Evolutionary conservation across 2,329 filamentous ascomycete species (phyloP).

Genomic region (Colletotrichum gigasporum): DNA sequence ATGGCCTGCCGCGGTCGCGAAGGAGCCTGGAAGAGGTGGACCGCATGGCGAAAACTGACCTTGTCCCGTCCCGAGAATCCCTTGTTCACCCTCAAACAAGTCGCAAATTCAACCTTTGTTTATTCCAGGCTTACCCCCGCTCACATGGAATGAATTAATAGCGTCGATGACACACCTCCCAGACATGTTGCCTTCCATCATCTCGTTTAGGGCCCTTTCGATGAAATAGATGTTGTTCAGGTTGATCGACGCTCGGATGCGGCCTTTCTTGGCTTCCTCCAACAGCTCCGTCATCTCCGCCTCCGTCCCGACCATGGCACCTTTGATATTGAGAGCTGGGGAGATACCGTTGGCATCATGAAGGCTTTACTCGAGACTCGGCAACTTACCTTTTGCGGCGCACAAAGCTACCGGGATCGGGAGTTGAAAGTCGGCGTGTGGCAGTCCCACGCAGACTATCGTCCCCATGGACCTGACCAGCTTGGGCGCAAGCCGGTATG

Average conservation of each 20-base stretch:
- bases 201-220: not conserved
- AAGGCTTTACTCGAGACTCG: not conserved
- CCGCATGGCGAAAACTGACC: too few species aligned
- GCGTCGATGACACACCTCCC: not conserved
- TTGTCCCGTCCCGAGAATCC: too few species aligned
- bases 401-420: conserved; percentile 32
- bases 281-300: conserved; percentile 6
- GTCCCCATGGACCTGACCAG: conserved; percentile 39
- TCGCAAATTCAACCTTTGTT: too few species aligned
- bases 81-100: too few species aligned
- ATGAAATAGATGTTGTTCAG: not conserved
- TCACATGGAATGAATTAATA: conserved; percentile 6
- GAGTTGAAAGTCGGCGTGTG: conserved; percentile 38
- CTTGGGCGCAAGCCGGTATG: conserved; percentile 35
- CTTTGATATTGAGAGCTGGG: conserved; percentile 26
- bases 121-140: too few species aligned
- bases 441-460: conserved; percentile 38
- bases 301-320: conserved; percentile 4
- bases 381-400: conserved; percentile 7
- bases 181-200: not conserved
- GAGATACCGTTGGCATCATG: too few species aligned
- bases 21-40: too few species aligned
- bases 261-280: not conserved
- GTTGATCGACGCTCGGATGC: not conserved
- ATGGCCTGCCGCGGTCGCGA: too few species aligned